Conservation (phyloP, 257 asterid genomes). For the Solanum clarkiae region DNA sequence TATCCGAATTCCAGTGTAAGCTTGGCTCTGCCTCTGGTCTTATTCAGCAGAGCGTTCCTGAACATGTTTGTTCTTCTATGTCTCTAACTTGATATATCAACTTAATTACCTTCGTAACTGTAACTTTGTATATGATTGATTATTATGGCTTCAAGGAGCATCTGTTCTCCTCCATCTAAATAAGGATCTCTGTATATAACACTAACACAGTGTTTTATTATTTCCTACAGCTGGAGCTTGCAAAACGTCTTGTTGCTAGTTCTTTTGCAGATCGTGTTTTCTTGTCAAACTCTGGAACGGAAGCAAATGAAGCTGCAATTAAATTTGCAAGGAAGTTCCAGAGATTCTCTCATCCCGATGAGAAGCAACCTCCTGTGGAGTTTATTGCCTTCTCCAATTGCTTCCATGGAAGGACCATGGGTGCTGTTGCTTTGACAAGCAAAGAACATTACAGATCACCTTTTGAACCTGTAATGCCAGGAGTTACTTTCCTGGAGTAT, state of each 20-base stretch:
- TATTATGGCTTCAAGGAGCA: background rate
- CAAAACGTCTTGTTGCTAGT: slow-evolving; percentile 50
- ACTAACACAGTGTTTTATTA: background rate
- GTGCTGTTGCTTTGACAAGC: slow-evolving; percentile 86
- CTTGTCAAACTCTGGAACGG: slow-evolving; percentile 94
- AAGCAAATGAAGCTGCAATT: slow-evolving; percentile 94
- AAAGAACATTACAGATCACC: slow-evolving; percentile 75
- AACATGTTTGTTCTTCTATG: background rate
- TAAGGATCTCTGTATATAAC: background rate
- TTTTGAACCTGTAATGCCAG: slow-evolving; percentile 94
- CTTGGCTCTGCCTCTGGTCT: background rate
- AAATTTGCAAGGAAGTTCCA: slow-evolving; percentile 86
- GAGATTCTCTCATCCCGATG: slow-evolving; percentile 35
- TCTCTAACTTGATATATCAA: background rate
- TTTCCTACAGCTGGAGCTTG: slow-evolving; percentile 67
- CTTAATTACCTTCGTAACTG: background rate
- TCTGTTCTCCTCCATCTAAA: background rate
- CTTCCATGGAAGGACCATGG: slow-evolving; percentile 95
- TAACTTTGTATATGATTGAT: background rate
- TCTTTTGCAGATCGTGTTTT: slow-evolving; percentile 97
- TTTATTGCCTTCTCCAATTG: slow-evolving; percentile 73
- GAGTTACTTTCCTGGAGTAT: slow-evolving; percentile 70
- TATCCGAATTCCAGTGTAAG: background rate
- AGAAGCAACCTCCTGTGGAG: slow-evolving; percentile 45
- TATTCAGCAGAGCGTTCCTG: background rate